Evolutionary conservation across 208 protist species (phyloP).

Genomic region (Trypanosoma rangeli): DNA sequence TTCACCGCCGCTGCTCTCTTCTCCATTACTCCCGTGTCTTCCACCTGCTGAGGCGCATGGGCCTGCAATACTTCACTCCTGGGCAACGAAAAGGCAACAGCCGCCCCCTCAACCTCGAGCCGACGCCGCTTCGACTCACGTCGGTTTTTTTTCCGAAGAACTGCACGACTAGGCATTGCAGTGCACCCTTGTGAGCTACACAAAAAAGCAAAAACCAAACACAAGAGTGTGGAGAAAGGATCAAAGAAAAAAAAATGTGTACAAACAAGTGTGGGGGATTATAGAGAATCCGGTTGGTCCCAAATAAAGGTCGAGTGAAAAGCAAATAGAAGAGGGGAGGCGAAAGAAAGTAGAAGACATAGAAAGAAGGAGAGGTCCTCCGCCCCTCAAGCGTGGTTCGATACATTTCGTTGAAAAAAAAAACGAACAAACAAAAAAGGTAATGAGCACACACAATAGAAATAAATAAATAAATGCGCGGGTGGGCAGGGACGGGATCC

Average conservation of each 20-base stretch:
- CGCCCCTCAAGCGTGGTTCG: no score
- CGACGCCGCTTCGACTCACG: conserved; percentile 70
- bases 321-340: no score
- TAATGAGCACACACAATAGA: neutral
- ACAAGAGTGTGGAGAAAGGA: conserved; percentile 21
- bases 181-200: conserved; percentile 1
- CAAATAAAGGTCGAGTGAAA: no score
- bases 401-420: neutral
- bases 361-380: no score
- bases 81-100: neutral
- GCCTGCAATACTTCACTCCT: neutral
- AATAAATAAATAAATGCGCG: neutral
- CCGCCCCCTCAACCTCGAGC: conserved; percentile 5
- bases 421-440: neutral
- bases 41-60: neutral
- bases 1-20: neutral
- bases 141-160: conserved; percentile 78
- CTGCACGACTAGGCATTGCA: conserved; percentile 79
- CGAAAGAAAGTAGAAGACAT: no score
- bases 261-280: neutral
- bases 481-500: no score
- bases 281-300: no score
- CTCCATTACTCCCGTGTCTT: neutral
- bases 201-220: neutral
- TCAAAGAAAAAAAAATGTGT: conserved; percentile 3